Percentiles rank a stretch among this genome's conserved stretches.
These are phyloP conservation scores for Chalaropsis ovoidea DNA, from an alignment of 2,329 filamentous ascomycete genomes.

Conservation along the genomic window DNA sequence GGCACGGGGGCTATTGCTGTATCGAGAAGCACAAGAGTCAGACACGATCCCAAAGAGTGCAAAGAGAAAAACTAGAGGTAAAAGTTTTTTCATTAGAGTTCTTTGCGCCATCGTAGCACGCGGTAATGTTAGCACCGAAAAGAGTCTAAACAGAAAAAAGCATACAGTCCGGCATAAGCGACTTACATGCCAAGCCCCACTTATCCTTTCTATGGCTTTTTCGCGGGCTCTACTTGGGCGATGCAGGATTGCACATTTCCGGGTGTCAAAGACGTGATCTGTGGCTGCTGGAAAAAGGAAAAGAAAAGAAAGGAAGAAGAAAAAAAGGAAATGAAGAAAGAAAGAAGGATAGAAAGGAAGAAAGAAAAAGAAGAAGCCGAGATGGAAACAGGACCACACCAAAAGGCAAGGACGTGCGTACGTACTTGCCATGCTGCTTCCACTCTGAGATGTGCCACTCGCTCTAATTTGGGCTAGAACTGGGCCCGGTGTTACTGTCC, in stretches of 20 bases:
- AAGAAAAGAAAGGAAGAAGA: not conserved
- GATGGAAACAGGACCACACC: not conserved
- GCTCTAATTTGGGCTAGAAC: not conserved
- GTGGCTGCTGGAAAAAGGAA: not conserved
- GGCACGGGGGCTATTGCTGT: too few relatives aligned
- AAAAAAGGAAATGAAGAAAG: not conserved
- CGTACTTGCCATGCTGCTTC: too few relatives aligned
- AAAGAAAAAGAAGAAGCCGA: not conserved
- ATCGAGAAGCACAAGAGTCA: not conserved
- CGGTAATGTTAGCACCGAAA: not conserved
- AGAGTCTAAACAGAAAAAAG: not conserved
- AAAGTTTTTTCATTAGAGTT: not conserved
- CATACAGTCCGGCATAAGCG: slow-evolving; percentile 5
- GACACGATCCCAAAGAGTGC: not conserved
- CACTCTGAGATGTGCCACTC: not conserved
- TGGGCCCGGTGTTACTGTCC: not conserved
- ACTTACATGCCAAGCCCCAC: slow-evolving; percentile 9
- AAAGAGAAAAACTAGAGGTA: not conserved
- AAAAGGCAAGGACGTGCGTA: not conserved
- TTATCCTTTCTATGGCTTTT: not conserved
- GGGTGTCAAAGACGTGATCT: slow-evolving; percentile 9
- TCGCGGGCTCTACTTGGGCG: not conserved
- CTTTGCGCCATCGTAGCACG: not conserved
- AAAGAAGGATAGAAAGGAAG: not conserved
- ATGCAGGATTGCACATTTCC: slow-evolving; percentile 8